Conservation (phyloP, 2,329 filamentous ascomycete species). For the Xylaria sp. region DNA sequence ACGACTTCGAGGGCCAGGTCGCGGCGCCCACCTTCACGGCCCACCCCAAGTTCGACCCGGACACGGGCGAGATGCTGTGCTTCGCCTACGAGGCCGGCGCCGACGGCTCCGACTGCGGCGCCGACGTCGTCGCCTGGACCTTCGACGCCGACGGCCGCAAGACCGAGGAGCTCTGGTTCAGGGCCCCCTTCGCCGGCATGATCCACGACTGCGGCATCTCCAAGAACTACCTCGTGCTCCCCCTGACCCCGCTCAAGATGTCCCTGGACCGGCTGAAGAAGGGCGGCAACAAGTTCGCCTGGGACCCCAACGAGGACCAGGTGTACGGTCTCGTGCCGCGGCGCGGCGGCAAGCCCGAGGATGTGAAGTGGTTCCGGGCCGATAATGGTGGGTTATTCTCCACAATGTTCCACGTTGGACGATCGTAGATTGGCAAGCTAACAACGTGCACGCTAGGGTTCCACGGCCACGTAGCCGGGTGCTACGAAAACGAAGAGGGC, state of each 20-base stretch:
- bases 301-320: constrained; percentile 58
- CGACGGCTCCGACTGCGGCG: constrained; percentile 45
- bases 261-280: constrained; percentile 46
- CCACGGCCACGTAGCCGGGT: constrained; percentile 51
- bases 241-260: constrained; percentile 52
- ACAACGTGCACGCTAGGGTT: constrained; percentile 37
- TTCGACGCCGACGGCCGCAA: constrained; percentile 47
- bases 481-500: constrained; percentile 50
- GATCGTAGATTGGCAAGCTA: not conserved
- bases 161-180: constrained; percentile 51
- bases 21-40: constrained; percentile 51
- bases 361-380: constrained; percentile 55
- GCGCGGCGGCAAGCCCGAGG: constrained; percentile 51
- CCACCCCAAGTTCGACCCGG: constrained; percentile 56
- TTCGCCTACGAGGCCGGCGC: constrained; percentile 54
- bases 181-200: constrained; percentile 55
- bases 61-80: constrained; percentile 54
- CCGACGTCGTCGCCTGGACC: constrained; percentile 51
- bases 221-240: constrained; percentile 51
- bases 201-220: constrained; percentile 54
- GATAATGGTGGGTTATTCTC: constrained; percentile 48
- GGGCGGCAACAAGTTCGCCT: constrained; percentile 54
- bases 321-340: constrained; percentile 58
- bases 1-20: constrained; percentile 56
- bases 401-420: not conserved